Percentiles rank a stretch among this genome's conserved stretches.
These are phyloP conservation scores for Heritiera littoralis DNA, from an alignment of 345 rosid species.

Conservation along the genomic window DNA sequence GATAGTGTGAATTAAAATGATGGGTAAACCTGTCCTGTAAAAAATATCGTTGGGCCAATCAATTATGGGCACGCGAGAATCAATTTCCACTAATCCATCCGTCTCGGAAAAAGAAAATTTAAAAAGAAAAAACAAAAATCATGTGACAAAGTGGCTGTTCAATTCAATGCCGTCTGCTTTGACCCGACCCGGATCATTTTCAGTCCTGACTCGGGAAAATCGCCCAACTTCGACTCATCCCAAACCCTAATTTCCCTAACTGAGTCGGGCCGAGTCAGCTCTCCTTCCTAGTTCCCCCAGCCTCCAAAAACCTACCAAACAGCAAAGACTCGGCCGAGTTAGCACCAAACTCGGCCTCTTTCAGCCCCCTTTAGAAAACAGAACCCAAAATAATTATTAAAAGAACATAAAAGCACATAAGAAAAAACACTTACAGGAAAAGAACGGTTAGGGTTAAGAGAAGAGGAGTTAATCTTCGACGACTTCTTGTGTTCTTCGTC, in stretches of 20 bases:
- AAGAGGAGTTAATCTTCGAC: constrained; percentile 19
- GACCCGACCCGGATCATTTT: constrained; percentile 36
- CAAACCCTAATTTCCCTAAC: constrained; percentile 13
- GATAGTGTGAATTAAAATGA: neutral
- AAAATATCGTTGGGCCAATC: constrained; percentile 19
- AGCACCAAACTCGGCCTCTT: constrained; percentile 27
- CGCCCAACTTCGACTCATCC: constrained; percentile 28
- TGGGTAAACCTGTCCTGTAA: constrained; percentile 40
- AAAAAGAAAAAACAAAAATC: constrained; percentile 1
- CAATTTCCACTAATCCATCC: neutral
- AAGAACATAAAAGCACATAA: neutral
- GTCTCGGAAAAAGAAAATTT: neutral
- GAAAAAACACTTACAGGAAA: constrained; percentile 41
- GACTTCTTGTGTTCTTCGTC: constrained; percentile 29
- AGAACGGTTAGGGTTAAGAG: constrained; percentile 22
- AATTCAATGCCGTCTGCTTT: constrained; percentile 25
- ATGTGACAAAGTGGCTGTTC: constrained; percentile 30
- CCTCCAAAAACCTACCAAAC: constrained; percentile 23
- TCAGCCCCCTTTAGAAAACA: neutral
- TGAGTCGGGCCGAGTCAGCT: constrained; percentile 25
- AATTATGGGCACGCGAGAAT: constrained; percentile 34
- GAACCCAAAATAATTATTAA: neutral
- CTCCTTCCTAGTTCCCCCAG: neutral
- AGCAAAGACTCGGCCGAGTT: constrained; percentile 33
- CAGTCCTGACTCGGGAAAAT: constrained; percentile 18